These are phyloP conservation scores for Herpetomonas tarakana DNA, from an alignment of 208 protist species.

Conservation along the genomic window DNA sequence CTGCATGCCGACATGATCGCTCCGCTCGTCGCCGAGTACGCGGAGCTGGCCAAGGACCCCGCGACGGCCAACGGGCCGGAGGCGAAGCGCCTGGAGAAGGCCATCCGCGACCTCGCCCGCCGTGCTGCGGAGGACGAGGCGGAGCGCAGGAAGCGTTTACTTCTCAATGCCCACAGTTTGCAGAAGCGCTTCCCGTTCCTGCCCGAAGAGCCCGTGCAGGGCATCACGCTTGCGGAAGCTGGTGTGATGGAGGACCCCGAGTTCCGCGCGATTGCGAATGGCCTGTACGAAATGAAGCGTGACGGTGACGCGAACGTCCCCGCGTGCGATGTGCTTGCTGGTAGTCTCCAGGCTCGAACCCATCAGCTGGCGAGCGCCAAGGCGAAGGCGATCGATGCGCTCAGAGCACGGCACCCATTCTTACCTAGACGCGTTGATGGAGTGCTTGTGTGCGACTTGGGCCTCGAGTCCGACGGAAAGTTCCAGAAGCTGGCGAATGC, in stretches of 20 bases:
- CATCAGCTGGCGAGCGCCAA: conserved; percentile 13
- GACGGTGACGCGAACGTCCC: conserved; percentile 7
- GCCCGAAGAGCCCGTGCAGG: conserved; percentile 36
- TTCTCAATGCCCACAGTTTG: conserved; percentile 26
- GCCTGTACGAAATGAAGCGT: conserved; percentile 23
- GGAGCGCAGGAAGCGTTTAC: conserved; percentile 11
- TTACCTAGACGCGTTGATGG: conserved; percentile 13
- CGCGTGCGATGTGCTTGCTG: conserved; percentile 19
- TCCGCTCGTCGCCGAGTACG: conserved; percentile 26
- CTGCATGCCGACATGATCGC: conserved; percentile 20
- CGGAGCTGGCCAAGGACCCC: conserved; percentile 29
- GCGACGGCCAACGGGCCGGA: conserved; percentile 16
- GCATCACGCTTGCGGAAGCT: conserved; percentile 30
- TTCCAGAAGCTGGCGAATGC: conserved; percentile 4
- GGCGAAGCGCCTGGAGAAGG: conserved; percentile 38
- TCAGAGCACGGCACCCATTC: conserved; percentile 20
- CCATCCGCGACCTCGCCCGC: conserved; percentile 26
- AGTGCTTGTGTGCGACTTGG: conserved; percentile 16
- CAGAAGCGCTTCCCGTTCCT: conserved; percentile 38
- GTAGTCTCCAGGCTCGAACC: conserved; percentile 10
- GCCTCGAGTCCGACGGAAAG: conserved; percentile 6
- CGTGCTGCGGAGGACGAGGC: conserved; percentile 39
- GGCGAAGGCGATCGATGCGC: not conserved
- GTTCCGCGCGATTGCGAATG: conserved; percentile 42
- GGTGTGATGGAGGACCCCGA: conserved; percentile 33